These are phyloP conservation scores for Alternaria sp. DNA, from an alignment of 2,329 filamentous ascomycete genomes.

Conservation along the genomic window DNA sequence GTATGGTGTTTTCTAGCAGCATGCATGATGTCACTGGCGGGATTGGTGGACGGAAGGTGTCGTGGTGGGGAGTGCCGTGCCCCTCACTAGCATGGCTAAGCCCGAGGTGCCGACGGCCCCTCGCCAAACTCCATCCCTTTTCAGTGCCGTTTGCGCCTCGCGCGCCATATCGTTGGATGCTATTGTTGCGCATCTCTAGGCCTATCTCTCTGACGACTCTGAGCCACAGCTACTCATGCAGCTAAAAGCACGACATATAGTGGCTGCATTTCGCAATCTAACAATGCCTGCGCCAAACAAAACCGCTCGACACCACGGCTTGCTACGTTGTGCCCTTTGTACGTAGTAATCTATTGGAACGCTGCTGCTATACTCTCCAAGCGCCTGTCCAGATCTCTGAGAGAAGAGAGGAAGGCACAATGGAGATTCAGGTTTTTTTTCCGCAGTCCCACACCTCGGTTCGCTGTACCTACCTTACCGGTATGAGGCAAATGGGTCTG, in stretches of 20 bases:
- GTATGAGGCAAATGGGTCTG: too few species aligned
- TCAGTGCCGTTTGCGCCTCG: conserved; percentile 7
- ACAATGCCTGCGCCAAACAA: neutral
- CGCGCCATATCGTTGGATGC: neutral
- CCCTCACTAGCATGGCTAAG: conserved; percentile 17
- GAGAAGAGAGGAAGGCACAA: neutral
- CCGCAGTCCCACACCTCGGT: neutral
- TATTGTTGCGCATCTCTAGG: neutral
- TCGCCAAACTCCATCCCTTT: conserved; percentile 9
- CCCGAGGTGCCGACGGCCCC: conserved; percentile 21
- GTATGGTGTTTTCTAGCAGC: neutral
- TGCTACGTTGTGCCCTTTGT: neutral
- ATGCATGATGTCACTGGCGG: conserved; percentile 19
- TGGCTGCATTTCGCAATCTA: conserved; percentile 20
- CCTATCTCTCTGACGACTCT: neutral
- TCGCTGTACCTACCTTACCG: neutral
- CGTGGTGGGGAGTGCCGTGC: conserved; percentile 7
- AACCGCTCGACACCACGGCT: neutral
- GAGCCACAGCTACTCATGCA: neutral
- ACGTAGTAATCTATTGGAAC: neutral
- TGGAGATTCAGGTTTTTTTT: neutral
- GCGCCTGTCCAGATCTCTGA: too few species aligned
- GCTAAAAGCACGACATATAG: conserved; percentile 24
- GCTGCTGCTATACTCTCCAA: neutral
- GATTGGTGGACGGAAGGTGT: conserved; percentile 1